Conservation (phyloP, 805 yeast genomes). For the Huiozyma sinensis region DNA sequence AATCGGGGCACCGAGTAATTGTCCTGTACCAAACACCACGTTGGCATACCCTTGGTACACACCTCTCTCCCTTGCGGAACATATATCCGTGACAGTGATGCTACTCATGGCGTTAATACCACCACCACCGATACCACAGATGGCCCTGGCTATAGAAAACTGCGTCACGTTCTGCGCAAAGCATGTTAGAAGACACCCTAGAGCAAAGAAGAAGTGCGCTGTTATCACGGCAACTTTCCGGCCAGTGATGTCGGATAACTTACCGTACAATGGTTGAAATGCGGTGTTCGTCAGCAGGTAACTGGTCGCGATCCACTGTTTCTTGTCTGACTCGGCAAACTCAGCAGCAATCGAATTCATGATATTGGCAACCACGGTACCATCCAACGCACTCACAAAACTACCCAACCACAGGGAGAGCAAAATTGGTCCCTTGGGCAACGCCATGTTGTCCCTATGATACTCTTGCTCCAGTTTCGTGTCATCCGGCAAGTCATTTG, state of each 20-base stretch:
- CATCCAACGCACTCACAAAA: slow-evolving; percentile 36
- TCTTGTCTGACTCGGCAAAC: slow-evolving; percentile 36
- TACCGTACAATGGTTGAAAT: slow-evolving; percentile 58
- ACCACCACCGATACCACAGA: slow-evolving; percentile 89
- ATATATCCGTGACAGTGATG: slow-evolving; percentile 64
- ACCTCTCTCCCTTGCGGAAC: slow-evolving; percentile 68
- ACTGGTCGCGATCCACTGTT: slow-evolving; percentile 60
- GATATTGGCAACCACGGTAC: slow-evolving; percentile 40
- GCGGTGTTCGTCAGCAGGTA: slow-evolving; percentile 54
- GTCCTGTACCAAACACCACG: slow-evolving; percentile 64
- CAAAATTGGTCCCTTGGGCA: slow-evolving; percentile 25
- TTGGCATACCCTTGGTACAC: slow-evolving; percentile 76
- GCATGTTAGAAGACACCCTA: slow-evolving; percentile 38
- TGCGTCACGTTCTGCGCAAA: slow-evolving; percentile 24
- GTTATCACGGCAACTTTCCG: slow-evolving; percentile 34
- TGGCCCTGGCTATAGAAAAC: slow-evolving; percentile 47
- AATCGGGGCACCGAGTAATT: slow-evolving; percentile 55
- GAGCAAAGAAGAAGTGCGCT: slow-evolving; percentile 33
- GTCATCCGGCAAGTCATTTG: background rate
- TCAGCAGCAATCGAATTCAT: slow-evolving; percentile 38
- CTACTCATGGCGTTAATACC: slow-evolving; percentile 71
- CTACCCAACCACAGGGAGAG: slow-evolving; percentile 38
- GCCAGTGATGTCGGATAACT: slow-evolving; percentile 46
- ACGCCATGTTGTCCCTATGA: slow-evolving; percentile 17
- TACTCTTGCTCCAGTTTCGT: slow-evolving; percentile 16